Conservation (phyloP, 257 asterid genomes). For the Gynochthodes officinalis region DNA sequence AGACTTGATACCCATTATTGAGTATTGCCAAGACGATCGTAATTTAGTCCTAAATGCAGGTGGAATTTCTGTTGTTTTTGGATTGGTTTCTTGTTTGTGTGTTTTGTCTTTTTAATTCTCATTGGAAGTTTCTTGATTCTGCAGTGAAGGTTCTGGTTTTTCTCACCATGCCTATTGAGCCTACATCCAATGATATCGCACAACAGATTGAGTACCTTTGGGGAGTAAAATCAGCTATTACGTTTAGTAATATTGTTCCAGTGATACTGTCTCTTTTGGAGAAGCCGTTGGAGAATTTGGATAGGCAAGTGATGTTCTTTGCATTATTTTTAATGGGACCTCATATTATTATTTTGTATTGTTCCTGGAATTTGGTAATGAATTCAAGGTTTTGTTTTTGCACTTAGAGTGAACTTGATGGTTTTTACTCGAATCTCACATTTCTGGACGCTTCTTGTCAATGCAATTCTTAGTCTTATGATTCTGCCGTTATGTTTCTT, state of each 20-base stretch:
- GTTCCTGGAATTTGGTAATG: not conserved
- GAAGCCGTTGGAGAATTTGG: constrained; percentile 76
- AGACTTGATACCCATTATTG: constrained; percentile 80
- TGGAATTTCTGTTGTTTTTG: constrained; percentile 15
- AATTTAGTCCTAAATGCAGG: constrained; percentile 80
- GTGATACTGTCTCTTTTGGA: constrained; percentile 79
- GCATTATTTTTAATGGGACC: not conserved
- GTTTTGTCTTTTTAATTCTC: not conserved
- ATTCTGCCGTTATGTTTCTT: constrained; percentile 9
- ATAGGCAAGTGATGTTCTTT: constrained; percentile 47
- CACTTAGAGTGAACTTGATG: not conserved
- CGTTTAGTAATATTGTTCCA: constrained; percentile 61
- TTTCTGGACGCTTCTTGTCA: not conserved
- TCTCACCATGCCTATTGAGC: constrained; percentile 91
- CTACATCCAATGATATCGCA: constrained; percentile 62
- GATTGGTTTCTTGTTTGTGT: not conserved
- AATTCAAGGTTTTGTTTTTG: not conserved
- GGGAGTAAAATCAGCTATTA: constrained; percentile 69
- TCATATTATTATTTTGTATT: constrained; percentile 5
- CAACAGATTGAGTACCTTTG: constrained; percentile 91
- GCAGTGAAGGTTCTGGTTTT: constrained; percentile 93
- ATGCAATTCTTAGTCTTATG: not conserved
- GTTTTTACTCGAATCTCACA: not conserved
- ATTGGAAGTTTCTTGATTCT: constrained; percentile 10
- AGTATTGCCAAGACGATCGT: constrained; percentile 66